phyloP scores from a whole-genome alignment of 768 basidiomycete species.

The Ephemerocybe angulata region DNA sequence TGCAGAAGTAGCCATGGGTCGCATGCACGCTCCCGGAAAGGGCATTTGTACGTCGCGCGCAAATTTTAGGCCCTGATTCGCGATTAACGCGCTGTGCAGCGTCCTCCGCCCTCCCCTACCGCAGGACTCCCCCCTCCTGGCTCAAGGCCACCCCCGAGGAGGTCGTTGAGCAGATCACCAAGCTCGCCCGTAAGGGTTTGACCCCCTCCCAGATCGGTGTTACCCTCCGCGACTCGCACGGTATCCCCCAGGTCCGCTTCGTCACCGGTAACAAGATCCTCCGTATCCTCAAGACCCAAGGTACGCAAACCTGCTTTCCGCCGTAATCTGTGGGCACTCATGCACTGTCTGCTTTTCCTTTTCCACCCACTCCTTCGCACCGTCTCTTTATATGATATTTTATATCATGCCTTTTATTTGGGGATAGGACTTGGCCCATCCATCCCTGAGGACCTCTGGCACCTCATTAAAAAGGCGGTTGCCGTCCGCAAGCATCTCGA shows the following conservation, averaged over 20 bases:
- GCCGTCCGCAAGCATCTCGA: slow-evolving; percentile 98
- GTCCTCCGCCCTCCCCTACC: slow-evolving; percentile 97
- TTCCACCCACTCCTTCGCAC: slow-evolving; percentile 13
- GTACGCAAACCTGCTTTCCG: slow-evolving; percentile 42
- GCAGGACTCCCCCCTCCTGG: slow-evolving; percentile 92
- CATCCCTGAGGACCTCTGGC: slow-evolving; percentile 99
- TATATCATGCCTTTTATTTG: slow-evolving; percentile 46
- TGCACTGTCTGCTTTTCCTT: slow-evolving; percentile 17
- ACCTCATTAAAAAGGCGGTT: slow-evolving; percentile 99
- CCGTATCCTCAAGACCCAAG: slow-evolving; percentile 92
- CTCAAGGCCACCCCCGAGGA: slow-evolving; percentile 95
- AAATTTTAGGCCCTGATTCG: slow-evolving; percentile 4
- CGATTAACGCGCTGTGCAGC: slow-evolving; percentile 31
- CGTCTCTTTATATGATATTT: slow-evolving; percentile 13
- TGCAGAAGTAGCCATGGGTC: slow-evolving; percentile 72
- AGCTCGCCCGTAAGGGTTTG: slow-evolving; percentile 96
- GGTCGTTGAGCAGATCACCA: slow-evolving; percentile 93
- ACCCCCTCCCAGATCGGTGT: slow-evolving; percentile 99
- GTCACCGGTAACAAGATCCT: slow-evolving; percentile 99
- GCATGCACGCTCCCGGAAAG: slow-evolving; percentile 99
- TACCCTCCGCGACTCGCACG: slow-evolving; percentile 95
- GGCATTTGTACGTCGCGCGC: slow-evolving; percentile 79
- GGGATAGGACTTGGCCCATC: slow-evolving; percentile 89
- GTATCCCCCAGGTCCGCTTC: slow-evolving; percentile 96
- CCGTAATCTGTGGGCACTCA: slow-evolving; percentile 21